phyloP scores from a whole-genome alignment of 305 asterid genomes.

The Euphrasia arctica region DNA sequence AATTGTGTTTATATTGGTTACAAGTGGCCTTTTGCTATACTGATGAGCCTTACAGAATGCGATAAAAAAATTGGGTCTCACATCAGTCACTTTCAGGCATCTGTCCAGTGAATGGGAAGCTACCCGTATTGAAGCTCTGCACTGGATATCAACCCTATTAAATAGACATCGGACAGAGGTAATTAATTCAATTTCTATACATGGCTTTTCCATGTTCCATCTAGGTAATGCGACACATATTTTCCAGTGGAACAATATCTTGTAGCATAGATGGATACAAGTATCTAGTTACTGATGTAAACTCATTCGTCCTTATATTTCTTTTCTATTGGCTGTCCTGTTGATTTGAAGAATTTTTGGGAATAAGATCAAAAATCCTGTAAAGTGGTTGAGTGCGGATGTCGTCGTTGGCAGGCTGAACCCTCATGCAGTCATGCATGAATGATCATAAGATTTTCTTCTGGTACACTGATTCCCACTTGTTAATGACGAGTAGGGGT shows the following conservation, averaged over 20 bases:
- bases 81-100: conserved; percentile 45
- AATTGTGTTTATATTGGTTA: conserved; percentile 21
- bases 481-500: not conserved
- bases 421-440: not conserved
- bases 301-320: not conserved
- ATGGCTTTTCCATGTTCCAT: conserved; percentile 8
- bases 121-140: conserved; percentile 93
- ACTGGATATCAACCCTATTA: conserved; percentile 83
- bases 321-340: not conserved
- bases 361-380: not conserved
- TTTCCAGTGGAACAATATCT: not conserved
- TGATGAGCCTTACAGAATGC: not conserved
- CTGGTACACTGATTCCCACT: not conserved
- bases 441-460: not conserved
- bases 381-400: not conserved
- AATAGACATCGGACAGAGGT: conserved; percentile 77
- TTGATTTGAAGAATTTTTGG: not conserved
- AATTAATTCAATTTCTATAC: conserved; percentile 19
- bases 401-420: not conserved
- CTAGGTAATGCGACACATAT: not conserved
- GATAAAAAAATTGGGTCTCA: not conserved
- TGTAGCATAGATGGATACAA: not conserved
- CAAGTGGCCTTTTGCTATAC: not conserved
- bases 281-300: not conserved
- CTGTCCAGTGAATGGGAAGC: conserved; percentile 95